phyloP scores from a whole-genome alignment of 352 stramenopile species.

The Hyaloperonospora arabidopsidis region DNA sequence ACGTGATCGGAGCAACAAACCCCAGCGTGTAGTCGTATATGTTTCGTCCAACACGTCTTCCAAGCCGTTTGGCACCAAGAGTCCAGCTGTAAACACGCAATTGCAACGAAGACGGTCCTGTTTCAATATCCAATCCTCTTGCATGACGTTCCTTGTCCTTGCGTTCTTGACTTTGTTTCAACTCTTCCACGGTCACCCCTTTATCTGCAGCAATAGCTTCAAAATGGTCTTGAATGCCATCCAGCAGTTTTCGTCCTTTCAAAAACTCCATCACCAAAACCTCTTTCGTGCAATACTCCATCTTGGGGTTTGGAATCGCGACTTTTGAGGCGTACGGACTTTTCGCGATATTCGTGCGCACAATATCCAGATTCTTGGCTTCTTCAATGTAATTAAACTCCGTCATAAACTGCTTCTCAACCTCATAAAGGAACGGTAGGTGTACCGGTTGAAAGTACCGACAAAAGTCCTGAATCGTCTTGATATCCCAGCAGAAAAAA shows the following conservation, averaged over 20 bases:
- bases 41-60: slow-evolving; percentile 29
- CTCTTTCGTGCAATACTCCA: slow-evolving; percentile 89
- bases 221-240: slow-evolving; percentile 88
- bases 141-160: slow-evolving; percentile 59
- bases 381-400: slow-evolving; percentile 96
- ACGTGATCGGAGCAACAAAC: slow-evolving; percentile 53
- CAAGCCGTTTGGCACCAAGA: slow-evolving; percentile 35
- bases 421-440: slow-evolving; percentile 89
- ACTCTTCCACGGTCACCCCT: slow-evolving; percentile 78
- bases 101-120: slow-evolving; percentile 48
- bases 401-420: slow-evolving; percentile 96
- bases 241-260: slow-evolving; percentile 75
- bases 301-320: slow-evolving; percentile 76
- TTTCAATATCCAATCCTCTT: slow-evolving; percentile 65
- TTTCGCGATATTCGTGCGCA: slow-evolving; percentile 86
- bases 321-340: slow-evolving; percentile 63
- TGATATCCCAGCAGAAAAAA: slow-evolving; percentile 93
- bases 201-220: slow-evolving; percentile 78
- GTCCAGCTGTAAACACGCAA: slow-evolving; percentile 46
- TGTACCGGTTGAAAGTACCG: slow-evolving; percentile 92
- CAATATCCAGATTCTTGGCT: slow-evolving; percentile 82
- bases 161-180: slow-evolving; percentile 69
- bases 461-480: slow-evolving; percentile 94
- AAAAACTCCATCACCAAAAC: slow-evolving; percentile 95
- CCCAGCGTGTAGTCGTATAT: slow-evolving; percentile 86